Evolutionary conservation across 108 stramenopile genomes (phyloP), one percentile per base, ranked within the genome.

Genomic region (Skeletonema tropicum): DNA sequence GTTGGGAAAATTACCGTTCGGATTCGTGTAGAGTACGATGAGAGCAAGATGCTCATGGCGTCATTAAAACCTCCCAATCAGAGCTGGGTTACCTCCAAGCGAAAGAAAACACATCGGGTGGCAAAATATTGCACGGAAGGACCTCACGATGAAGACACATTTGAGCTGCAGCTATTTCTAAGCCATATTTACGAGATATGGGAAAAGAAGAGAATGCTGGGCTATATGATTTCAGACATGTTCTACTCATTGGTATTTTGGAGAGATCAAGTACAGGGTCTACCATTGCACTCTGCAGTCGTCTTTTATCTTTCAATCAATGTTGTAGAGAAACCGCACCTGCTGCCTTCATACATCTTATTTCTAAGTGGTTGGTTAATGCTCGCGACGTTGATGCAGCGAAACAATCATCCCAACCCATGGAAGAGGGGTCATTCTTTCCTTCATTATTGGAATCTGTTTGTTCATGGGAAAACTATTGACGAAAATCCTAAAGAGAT

Each of bases 171-270:
- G 23, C 23, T 55, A 23, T 6, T 55, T 23, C 23, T 23, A 30
- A 90, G 90, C 10, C 90, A 91, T 36, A 86, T 92, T 36, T 85
- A 89, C 41, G 92, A 92, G 68, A 82, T 92, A 21, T 66, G 90
- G 63, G 83, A 77, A 35, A 84, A 85, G 36, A 89, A 89, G 66
- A 42, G 77, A 25, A 57, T 42, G 15, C 35, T 82, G 11, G 57
- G 71, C 6, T 83, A 83, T 30, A 32, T 52, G 8, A 68, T 87
- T 3, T 57, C 49, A 5, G 84, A 85, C 46, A 64, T 77, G 6
- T 17, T 84, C 17, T 26, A 70, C 48, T 88, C 89, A 8, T 66
- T 92, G n/a, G 68, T 91, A 19, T 88, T 92, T 65, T 93, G 92
- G 92, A 77, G 83, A 55, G 88, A 86, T 38, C 90, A 91, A 66